Base-by-base conservation (phyloP, 352 stramenopile genomes). In the Globisporangium mamillatum region DNA sequence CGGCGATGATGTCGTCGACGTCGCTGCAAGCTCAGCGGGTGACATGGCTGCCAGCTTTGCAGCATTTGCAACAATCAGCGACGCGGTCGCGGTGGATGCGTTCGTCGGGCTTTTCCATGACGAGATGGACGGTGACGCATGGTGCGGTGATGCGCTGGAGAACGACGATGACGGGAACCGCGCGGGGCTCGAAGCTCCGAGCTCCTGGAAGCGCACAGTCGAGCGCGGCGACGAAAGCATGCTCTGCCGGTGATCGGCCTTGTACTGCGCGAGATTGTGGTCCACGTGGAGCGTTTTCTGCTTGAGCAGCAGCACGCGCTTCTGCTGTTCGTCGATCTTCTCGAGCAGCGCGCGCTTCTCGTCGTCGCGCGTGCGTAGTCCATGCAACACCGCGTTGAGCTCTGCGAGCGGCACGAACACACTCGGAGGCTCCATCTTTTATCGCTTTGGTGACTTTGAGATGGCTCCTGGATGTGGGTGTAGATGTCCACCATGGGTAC, bases 361-460 rank as follows among this genome's bases (percentile, higher is more conserved):
- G 12, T 75, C 57, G 27, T 73, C 34, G n/a, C 86, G 79, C 29
- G 67, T 58, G 3, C 79, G 71, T 14, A 79, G 70, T 2, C 76
- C 75, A 18, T 69, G 24, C 7, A 90, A 56, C 9, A 87, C 76
- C 22, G 68, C 36, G 53, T 77, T 76, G 48, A 90, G 71, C 57
- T 75, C 77, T 22, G 76, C 69, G 7, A 77, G 68, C 18, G 79
- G 79, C 53, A 84, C 81, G 59, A 84, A 82, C 56, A 83, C 66
- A 59, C 70, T 52, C 3, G 44, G 46, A 9, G 57, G 32, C n/a
- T 64, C 64, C 18, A 55, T 63, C n/a, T 10, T 25, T 34, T 16
- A 14, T 27, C 20, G 56, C 32, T 50, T 50, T 50, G 8, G 41
- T 12, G 16, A 2, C 16, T 50, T 9, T 7, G 41, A n/a, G 36